Evolutionary conservation across 2,329 filamentous ascomycete species (phyloP), one percentile per base, ranked within the genome.

Genomic region (Neopestalotiopsis sp.): DNA sequence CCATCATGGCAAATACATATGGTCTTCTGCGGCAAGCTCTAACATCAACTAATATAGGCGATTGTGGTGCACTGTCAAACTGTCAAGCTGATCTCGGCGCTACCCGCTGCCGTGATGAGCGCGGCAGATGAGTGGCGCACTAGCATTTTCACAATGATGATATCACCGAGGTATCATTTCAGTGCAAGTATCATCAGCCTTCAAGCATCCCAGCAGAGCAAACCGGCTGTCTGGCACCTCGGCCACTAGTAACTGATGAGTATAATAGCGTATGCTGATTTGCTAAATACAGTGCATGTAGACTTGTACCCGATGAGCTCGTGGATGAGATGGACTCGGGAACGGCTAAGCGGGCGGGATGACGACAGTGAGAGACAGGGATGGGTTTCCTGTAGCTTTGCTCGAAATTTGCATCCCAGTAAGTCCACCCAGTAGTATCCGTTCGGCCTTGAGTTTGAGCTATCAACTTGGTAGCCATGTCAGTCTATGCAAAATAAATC

Each of bases 151-250:
- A 53, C 3, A 9, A 20, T 17, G 45, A 53, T 53, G 45, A 53
- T 53, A 53, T 53, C 45, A 53, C 45, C 17, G 6, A 53, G 20
- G 45, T n/a, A 20, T 20, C n/a, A 53, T 24, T 2, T 24, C n/a
- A 17, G 20, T n/a, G 45, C 17, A 53, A n/a, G 17, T 17, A 53
- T 53, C 45, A 28, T 28, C 24, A 28, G 24, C 24, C 45, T n/a
- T 53, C 45, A 53, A n/a, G 45, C n/a, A 53, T 53, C 45, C n/a
- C n/a, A 14, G 7, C 17, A 10, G 20, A 53, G 45, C 10, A 53
- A 53, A 53, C 45, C 45, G n/a, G 45, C n/a, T 53, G 45, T 53
- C 45, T 53, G 45, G 45, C 17, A n/a, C 45, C 45, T 53, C 45
- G 45, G 45, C 45, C 45, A 53, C 45, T 53, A 53, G 14, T 49